Conservation (phyloP, 805 yeast species). For the Saccharomyces jurei region DNA sequence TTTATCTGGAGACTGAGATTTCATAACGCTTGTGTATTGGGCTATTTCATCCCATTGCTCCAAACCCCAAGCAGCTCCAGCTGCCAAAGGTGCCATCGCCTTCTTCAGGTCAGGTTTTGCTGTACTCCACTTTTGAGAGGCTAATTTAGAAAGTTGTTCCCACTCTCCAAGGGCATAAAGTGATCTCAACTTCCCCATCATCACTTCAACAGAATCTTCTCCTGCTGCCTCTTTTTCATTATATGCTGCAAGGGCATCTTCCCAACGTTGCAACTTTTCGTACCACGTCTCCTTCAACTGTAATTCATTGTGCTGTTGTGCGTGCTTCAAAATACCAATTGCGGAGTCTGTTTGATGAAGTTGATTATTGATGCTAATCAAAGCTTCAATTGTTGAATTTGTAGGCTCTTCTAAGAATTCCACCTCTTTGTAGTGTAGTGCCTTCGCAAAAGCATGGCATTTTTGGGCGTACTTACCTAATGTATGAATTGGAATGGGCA, state of each 20-base stretch:
- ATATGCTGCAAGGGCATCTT: constrained; percentile 89
- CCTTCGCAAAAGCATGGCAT: constrained; percentile 96
- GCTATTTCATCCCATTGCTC: constrained; percentile 97
- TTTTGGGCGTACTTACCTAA: constrained; percentile 88
- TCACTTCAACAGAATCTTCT: constrained; percentile 68
- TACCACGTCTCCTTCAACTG: constrained; percentile 97
- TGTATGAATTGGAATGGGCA: constrained; percentile 85
- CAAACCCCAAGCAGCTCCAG: constrained; percentile 98
- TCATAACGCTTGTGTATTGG: constrained; percentile 82
- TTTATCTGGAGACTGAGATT: constrained; percentile 84
- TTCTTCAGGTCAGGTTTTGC: constrained; percentile 68
- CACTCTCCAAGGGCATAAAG: constrained; percentile 98
- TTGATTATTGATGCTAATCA: constrained; percentile 88
- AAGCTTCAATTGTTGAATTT: constrained; percentile 82
- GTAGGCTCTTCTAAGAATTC: constrained; percentile 92
- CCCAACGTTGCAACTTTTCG: constrained; percentile 95
- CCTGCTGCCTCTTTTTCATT: constrained; percentile 57
- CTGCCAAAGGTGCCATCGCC: constrained; percentile 92
- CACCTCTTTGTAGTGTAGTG: constrained; percentile 88
- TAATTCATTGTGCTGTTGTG: constrained; percentile 81
- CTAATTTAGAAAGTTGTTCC: constrained; percentile 83
- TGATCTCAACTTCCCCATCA: constrained; percentile 97
- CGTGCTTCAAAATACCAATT: constrained; percentile 89
- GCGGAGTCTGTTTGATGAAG: constrained; percentile 97
- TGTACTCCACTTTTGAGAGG: constrained; percentile 75